Percentiles rank a stretch among this genome's conserved stretches.
Conservation (phyloP, 305 asterid genomes). For the Fraxinus platypoda region DNA sequence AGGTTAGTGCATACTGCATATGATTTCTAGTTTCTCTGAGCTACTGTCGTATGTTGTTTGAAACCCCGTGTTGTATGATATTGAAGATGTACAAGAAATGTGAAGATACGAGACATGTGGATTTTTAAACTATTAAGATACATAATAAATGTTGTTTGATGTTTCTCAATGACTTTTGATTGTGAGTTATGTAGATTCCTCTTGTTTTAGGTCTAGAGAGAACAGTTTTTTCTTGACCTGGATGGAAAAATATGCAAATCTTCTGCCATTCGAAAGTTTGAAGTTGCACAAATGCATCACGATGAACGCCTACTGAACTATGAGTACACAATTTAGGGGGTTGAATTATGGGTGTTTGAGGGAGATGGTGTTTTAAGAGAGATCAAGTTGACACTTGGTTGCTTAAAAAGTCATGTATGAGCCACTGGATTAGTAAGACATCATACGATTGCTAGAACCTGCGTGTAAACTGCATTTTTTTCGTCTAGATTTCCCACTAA, state of each 20-base stretch:
- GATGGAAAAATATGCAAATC: neutral
- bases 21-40: neutral
- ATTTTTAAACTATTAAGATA: neutral
- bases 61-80: constrained; percentile 12
- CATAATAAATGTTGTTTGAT: neutral
- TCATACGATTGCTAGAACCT: neutral
- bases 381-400: neutral
- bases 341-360: neutral
- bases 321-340: neutral
- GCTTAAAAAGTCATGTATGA: neutral
- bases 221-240: neutral
- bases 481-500: neutral
- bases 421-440: neutral
- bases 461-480: neutral
- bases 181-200: neutral
- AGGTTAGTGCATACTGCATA: neutral
- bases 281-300: neutral
- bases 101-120: neutral
- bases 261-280: neutral
- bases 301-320: neutral
- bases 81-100: constrained; percentile 14
- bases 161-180: neutral
- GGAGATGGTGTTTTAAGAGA: neutral
- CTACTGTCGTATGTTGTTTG: neutral
- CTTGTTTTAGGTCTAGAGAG: neutral